A percentile compares a stretch with the other conserved stretches of the same genome.
Evolutionary conservation across 208 protist species (phyloP).

Genomic region (Porcisia hertigi): DNA sequence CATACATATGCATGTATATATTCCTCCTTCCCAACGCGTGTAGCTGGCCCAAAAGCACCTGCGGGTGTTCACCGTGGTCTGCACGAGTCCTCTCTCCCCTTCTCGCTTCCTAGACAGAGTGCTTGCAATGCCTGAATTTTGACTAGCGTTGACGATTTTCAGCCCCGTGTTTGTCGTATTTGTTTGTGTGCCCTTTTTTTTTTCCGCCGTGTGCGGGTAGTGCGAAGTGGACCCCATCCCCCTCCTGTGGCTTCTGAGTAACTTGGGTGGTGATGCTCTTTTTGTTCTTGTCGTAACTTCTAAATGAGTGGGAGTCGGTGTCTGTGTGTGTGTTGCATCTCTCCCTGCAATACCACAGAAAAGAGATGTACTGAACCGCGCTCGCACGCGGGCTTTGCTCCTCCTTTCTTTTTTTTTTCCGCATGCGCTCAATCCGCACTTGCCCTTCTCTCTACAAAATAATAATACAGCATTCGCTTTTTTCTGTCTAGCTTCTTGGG

Average conservation of each 20-base stretch:
- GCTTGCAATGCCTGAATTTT: too few relatives aligned
- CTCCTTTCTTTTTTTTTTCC: neutral
- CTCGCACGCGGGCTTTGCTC: neutral
- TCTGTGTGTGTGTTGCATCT: neutral
- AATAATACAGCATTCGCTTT: neutral
- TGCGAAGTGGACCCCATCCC: too few relatives aligned
- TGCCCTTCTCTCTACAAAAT: neutral
- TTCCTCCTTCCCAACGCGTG: too few relatives aligned
- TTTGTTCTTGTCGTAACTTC: neutral
- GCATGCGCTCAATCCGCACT: neutral
- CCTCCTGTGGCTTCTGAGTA: too few relatives aligned
- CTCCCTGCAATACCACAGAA: neutral
- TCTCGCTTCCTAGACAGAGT: too few relatives aligned
- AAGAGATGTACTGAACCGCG: neutral
- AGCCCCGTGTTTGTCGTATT: too few relatives aligned
- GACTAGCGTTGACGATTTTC: too few relatives aligned
- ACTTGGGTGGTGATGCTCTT: neutral
- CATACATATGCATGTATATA: too few relatives aligned
- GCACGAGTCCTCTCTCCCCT: too few relatives aligned
- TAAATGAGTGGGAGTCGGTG: neutral
- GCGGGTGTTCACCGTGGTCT: neutral
- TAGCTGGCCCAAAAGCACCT: neutral
- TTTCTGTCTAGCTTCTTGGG: too few relatives aligned
- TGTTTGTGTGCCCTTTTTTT: too few relatives aligned
- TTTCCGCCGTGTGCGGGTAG: too few relatives aligned